Conservation (phyloP, 2,329 filamentous ascomycete species). For the Trichoderma koningii region DNA sequence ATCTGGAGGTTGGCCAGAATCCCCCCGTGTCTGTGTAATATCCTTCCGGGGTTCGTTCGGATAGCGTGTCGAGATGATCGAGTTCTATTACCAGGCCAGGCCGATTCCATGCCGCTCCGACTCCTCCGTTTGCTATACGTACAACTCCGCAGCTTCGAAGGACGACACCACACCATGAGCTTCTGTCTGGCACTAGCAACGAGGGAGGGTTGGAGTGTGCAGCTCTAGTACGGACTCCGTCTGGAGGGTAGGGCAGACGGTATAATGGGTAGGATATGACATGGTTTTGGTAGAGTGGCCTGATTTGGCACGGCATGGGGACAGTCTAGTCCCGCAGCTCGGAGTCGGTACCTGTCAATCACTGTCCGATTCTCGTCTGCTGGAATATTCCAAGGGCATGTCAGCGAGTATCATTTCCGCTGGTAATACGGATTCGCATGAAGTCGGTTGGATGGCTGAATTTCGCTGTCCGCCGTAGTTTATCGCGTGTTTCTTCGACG, state of each 20-base stretch:
- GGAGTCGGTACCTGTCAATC: slow-evolving; percentile 6
- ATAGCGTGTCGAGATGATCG: no score
- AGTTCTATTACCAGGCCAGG: no score
- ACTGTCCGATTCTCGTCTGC: background rate
- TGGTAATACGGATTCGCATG: background rate
- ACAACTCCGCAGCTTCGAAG: no score
- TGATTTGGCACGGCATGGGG: background rate
- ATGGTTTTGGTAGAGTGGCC: background rate
- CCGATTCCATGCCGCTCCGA: background rate
- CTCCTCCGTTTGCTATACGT: background rate
- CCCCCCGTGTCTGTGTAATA: no score
- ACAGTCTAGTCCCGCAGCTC: background rate
- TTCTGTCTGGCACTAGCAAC: no score
- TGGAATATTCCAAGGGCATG: background rate
- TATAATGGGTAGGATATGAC: background rate
- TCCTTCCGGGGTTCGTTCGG: no score
- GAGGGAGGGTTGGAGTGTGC: slow-evolving; percentile 4
- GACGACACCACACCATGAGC: no score
- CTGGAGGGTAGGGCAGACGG: background rate
- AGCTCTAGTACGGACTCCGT: slow-evolving; percentile 1
- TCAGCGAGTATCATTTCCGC: no score
- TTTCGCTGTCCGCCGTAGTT: background rate
- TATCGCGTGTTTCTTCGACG: background rate
- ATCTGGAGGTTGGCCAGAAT: no score
- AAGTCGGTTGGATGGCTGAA: background rate